Conservation (phyloP, 2,329 filamentous ascomycete species). For the Nannizziopsis barbatae region DNA sequence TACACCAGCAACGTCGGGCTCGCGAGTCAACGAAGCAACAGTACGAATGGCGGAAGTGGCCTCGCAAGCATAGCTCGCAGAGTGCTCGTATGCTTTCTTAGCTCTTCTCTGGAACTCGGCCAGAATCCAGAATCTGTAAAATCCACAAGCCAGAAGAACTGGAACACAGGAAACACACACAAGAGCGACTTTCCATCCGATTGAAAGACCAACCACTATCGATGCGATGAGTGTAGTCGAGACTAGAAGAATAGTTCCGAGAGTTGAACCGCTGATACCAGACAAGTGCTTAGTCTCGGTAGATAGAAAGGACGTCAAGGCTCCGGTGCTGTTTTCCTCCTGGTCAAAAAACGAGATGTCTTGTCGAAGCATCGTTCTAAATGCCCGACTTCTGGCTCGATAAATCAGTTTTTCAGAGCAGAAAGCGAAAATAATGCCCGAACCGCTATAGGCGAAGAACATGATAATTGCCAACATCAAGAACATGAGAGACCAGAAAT, state of each 20-base stretch:
- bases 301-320: conserved; percentile 76
- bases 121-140: conserved; percentile 75
- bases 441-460: conserved; percentile 55
- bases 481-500: conserved; percentile 86
- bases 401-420: conserved; percentile 81
- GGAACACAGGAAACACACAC: conserved; percentile 73
- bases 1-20: conserved; percentile 62
- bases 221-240: conserved; percentile 67
- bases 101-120: conserved; percentile 67
- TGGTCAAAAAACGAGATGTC: conserved; percentile 86
- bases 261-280: conserved; percentile 73
- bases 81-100: conserved; percentile 66
- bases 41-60: conserved; percentile 90
- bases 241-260: conserved; percentile 76
- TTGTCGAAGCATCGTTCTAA: conserved; percentile 79
- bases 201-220: conserved; percentile 56
- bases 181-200: conserved; percentile 80
- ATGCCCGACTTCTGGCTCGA: conserved; percentile 68
- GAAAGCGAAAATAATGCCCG: conserved; percentile 66
- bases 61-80: conserved; percentile 81
- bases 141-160: conserved; percentile 67
- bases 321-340: conserved; percentile 79
- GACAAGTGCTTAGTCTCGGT: conserved; percentile 83
- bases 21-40: conserved; percentile 79
- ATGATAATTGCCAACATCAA: conserved; percentile 68